phyloP scores from a whole-genome alignment of 1,139 yeast species.

The Taphrina confusa region DNA sequence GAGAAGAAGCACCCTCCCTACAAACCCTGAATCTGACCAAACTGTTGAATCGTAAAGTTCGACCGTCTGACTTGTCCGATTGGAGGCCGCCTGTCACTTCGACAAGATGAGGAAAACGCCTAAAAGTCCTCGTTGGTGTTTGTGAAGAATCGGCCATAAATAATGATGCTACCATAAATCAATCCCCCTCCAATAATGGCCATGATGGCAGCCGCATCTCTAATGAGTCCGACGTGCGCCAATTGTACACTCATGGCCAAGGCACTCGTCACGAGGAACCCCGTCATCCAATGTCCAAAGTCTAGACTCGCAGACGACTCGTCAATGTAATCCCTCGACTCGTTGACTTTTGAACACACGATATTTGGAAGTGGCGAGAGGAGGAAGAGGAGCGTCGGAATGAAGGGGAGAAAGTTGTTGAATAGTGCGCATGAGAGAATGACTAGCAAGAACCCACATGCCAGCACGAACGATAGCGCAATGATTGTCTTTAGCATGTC shows the following conservation, averaged over 20 bases:
- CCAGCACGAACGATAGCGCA: constrained; percentile 68
- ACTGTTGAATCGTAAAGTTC: no score
- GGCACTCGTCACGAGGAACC: constrained; percentile 66
- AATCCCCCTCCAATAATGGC: constrained; percentile 69
- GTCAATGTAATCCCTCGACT: constrained; percentile 45
- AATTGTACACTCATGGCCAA: constrained; percentile 66
- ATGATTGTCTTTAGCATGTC: constrained; percentile 51
- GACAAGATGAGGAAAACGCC: no score
- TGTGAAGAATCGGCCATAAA: constrained; percentile 65
- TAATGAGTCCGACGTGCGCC: constrained; percentile 64
- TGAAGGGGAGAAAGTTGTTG: constrained; percentile 76
- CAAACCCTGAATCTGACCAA: no score
- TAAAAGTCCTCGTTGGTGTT: constrained; percentile 30
- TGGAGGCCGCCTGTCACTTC: no score
- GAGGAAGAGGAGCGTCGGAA: constrained; percentile 55
- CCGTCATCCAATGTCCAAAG: constrained; percentile 67
- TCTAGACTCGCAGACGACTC: constrained; percentile 53
- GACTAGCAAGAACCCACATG: constrained; percentile 74
- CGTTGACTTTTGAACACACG: constrained; percentile 50
- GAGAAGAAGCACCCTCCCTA: no score
- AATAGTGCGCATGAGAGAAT: constrained; percentile 68
- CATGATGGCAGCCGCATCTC: constrained; percentile 60
- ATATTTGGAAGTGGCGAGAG: constrained; percentile 73
- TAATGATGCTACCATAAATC: constrained; percentile 70
- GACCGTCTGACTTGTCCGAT: no score